These are phyloP conservation scores for Suhomyces chickasaworum DNA, from an alignment of 1,139 yeast species.

Conservation along the genomic window DNA sequence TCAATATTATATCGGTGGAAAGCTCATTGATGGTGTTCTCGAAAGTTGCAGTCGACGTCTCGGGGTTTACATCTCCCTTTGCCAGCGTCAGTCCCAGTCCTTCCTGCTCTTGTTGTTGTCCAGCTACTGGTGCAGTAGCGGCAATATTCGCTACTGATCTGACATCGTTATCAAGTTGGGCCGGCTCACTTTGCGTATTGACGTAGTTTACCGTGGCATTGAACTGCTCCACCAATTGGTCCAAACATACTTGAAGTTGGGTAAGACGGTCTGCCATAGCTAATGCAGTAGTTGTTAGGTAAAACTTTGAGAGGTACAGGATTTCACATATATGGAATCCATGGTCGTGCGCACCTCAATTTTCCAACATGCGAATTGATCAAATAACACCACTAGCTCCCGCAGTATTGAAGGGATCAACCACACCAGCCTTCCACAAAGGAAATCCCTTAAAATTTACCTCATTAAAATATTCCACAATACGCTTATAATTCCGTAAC, in stretches of 20 bases:
- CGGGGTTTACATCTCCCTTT: constrained; percentile 18
- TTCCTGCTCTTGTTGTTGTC: constrained; percentile 51
- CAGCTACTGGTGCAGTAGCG: constrained; percentile 49
- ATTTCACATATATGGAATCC: too few species aligned
- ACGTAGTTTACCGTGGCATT: constrained; percentile 88
- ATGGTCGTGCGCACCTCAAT: neutral
- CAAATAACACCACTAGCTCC: too few species aligned
- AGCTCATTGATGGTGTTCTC: constrained; percentile 67
- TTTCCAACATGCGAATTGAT: too few species aligned
- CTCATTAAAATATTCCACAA: too few species aligned
- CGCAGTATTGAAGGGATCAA: too few species aligned
- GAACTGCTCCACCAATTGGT: constrained; percentile 89
- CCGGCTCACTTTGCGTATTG: constrained; percentile 51
- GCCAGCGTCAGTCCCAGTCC: constrained; percentile 13
- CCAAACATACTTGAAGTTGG: constrained; percentile 88
- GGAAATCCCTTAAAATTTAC: too few species aligned
- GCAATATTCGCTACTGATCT: constrained; percentile 44
- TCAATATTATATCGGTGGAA: constrained; percentile 79
- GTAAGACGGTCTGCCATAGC: constrained; percentile 82
- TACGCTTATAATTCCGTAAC: too few species aligned
- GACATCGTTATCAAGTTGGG: constrained; percentile 42
- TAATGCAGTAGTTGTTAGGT: neutral
- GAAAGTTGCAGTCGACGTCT: constrained; percentile 27
- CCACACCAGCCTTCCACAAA: too few species aligned
- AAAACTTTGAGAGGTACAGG: neutral